Base-by-base conservation (phyloP, 306 rosid species). In the Castanea mollissima region DNA sequence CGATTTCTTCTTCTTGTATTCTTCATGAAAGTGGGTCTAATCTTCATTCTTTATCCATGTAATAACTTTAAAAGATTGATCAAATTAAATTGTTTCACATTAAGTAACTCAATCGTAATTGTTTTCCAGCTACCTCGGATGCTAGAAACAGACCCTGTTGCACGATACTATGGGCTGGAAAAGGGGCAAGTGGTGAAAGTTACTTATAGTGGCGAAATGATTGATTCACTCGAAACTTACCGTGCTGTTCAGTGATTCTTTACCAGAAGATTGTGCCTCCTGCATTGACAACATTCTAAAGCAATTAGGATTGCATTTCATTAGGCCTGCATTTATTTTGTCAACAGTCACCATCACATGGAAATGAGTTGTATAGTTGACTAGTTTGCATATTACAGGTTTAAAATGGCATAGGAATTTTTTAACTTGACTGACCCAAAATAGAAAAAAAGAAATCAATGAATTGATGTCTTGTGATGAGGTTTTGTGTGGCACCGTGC, bases 131-230 rank as follows among this genome's bases (percentile, higher is more conserved):
- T 87, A 5, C 91, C 91, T 57, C 20, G 4, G 58, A 83, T 89
- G 88, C 85, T 72, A 64, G 78, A 55, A 78, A 79, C 70, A 44
- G 93, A 89, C 74, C 82, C 83, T 55, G 78, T 78, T 20, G 84
- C 88, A 62, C 76, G 82, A 46, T 83, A 85, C 76, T 80, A 73
- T 55, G 88, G 81, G 5, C 62, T 79, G 84, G 87, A 87, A 81
- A 87, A 76, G 64, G 91, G 93, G 13, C 83, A 87, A 79, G 87
- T 85, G 2, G 68, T 89, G 3, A 89, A 77, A 71, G 44, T 85
- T 64, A 81, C 78, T 44, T 59, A 79, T 84, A 49, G 56, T 16
- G 78, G 76, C 19, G 86, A 52, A 34, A 3, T 55, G 65, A 34
- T 76, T 83, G 80, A 83, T 10, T 16, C 84, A 19, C 16, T 63